These are phyloP conservation scores for Citrus hindsii DNA, from an alignment of 345 rosid species.

Conservation along the genomic window DNA sequence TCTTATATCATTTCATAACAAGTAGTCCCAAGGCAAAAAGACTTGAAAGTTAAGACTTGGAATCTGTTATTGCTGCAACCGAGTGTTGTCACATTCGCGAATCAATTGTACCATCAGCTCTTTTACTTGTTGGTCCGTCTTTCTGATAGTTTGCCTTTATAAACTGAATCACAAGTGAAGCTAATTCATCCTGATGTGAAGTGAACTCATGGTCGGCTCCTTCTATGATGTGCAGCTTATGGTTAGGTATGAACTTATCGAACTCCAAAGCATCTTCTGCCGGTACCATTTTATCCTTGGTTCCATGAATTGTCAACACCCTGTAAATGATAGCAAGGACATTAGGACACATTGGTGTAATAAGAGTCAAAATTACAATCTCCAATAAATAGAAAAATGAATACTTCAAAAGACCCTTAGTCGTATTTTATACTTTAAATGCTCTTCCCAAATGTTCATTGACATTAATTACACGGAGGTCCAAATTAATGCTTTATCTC, in stretches of 20 bases:
- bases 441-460: not conserved
- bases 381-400: not conserved
- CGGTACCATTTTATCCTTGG: slow-evolving; percentile 59
- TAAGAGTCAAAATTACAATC: not conserved
- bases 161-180: slow-evolving; percentile 48
- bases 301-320: slow-evolving; percentile 82
- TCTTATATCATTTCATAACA: not conserved
- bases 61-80: not conserved
- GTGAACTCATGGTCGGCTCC: slow-evolving; percentile 93
- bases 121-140: not conserved
- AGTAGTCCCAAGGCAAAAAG: not conserved
- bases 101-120: slow-evolving; percentile 3
- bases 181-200: slow-evolving; percentile 58
- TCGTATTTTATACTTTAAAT: not conserved
- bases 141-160: slow-evolving; percentile 22
- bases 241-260: slow-evolving; percentile 56
- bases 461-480: not conserved
- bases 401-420: not conserved
- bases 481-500: not conserved
- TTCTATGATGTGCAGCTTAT: slow-evolving; percentile 52
- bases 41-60: no score
- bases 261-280: slow-evolving; percentile 66
- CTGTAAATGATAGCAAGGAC: slow-evolving; percentile 29
- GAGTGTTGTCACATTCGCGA: slow-evolving; percentile 14
- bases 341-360: not conserved